These are phyloP conservation scores for Datisca glomerata DNA, from an alignment of 306 rosid genomes.

Conservation along the genomic window DNA sequence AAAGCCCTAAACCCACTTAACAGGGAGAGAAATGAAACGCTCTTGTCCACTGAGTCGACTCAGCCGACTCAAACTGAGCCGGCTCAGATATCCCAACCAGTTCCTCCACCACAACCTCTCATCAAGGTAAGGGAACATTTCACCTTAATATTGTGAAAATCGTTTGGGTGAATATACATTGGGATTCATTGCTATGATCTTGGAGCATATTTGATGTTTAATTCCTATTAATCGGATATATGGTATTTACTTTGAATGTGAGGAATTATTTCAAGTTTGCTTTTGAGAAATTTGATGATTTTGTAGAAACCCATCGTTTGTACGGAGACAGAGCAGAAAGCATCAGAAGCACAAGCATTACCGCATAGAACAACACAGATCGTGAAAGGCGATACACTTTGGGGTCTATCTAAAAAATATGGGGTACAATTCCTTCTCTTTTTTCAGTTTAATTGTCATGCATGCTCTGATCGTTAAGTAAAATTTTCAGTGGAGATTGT, in stretches of 20 bases:
- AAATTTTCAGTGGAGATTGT: too few relatives aligned
- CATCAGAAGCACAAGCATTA: constrained; percentile 4
- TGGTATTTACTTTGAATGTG: too few relatives aligned
- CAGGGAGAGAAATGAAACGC: constrained; percentile 6
- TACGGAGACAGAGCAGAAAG: constrained; percentile 6
- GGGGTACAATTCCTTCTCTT: constrained; percentile 12
- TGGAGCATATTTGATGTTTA: too few relatives aligned
- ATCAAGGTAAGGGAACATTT: constrained; percentile 1
- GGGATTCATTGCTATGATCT: too few relatives aligned
- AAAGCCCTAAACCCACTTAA: constrained; percentile 19
- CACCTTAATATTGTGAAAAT: too few relatives aligned
- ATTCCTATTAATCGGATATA: too few relatives aligned
- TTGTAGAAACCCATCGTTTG: constrained; percentile 13
- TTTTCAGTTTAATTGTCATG: background rate
- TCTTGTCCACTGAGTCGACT: constrained; percentile 8
- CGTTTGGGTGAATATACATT: too few relatives aligned
- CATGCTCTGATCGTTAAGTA: too few relatives aligned
- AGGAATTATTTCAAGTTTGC: too few relatives aligned
- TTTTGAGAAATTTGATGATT: too few relatives aligned
- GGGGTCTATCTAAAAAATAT: constrained; percentile 20
- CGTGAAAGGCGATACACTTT: constrained; percentile 27
- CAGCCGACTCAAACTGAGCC: constrained; percentile 4
- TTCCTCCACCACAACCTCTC: constrained; percentile 9
- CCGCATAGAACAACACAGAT: constrained; percentile 10
- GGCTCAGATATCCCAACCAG: constrained; percentile 1